Percentiles rank a stretch among this genome's conserved stretches.
These are phyloP conservation scores for Plasmodium berghei DNA, from an alignment of 169 alveolate genomes.

Conservation along the genomic window DNA sequence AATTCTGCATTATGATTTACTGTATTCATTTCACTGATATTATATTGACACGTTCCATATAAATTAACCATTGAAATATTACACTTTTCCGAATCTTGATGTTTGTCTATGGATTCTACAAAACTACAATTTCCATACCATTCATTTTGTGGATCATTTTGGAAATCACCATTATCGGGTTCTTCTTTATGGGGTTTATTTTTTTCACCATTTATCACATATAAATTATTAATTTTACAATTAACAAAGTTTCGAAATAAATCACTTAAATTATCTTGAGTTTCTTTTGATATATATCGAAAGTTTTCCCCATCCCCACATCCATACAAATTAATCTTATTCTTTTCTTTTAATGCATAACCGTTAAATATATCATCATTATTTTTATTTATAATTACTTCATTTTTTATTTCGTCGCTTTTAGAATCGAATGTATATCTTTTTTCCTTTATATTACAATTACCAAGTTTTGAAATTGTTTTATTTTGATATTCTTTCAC, in stretches of 20 bases:
- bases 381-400: background rate
- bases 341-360: background rate
- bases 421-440: background rate
- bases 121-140: background rate
- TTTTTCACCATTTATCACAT: constrained; percentile 42
- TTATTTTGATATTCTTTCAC: background rate
- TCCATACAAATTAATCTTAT: background rate
- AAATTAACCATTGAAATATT: no score
- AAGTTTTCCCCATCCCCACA: background rate
- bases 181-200: constrained; percentile 2
- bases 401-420: background rate
- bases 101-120: no score
- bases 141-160: background rate
- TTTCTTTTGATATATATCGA: constrained; percentile 30
- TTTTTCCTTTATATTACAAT: background rate
- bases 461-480: background rate
- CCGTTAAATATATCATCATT: background rate
- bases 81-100: no score
- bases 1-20: no score
- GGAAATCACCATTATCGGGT: background rate
- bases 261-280: constrained; percentile 42
- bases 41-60: no score
- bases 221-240: constrained; percentile 48
- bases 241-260: constrained; percentile 46
- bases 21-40: no score